Evolutionary conservation across 1,284 basidiomycete genomes (phyloP), one percentile per base, ranked within the genome.

Genomic region (Ceratobasidium sp.): DNA sequence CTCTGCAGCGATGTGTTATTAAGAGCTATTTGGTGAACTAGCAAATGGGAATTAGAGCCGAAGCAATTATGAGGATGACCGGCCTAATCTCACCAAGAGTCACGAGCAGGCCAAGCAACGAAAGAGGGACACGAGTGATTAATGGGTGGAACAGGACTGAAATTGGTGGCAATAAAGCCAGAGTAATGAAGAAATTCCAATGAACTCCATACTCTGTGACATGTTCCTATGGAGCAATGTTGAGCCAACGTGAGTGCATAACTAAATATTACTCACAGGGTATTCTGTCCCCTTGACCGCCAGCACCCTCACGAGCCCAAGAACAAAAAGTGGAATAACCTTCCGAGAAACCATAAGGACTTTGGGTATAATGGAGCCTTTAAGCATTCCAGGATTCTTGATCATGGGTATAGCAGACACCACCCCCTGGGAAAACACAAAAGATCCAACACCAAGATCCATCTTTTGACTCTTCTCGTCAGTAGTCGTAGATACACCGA

Each of bases 181-280:
- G 88, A 0, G 98, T 99, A 82, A 99, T 90, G 89, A 99, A 99
- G 85, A 99, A 99, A 85, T 99, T 99, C 98, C 98, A 99, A 83
- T 99, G 97, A 0, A 92, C 92, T 0, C 98, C 98, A 81, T 99
- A 99, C 86, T 99, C 97, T 0, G 96, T 93, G 60, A 95, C 92
- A 81, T 99, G 98, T 87, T 99, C 97, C 96, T 97, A 81, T 4
- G 20, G 77, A 75, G n/a, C 33, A 46, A 44, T 28, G 33, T 40
- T 5, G n/a, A 58, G 18, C 40, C 44, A 58, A 68, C 6, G 58
- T 60, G n/a, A n/a, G 61, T 73, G 26, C n/a, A n/a, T 13, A 40
- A 53, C 44, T n/a, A 49, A 60, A 68, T 12, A 46, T 26, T 49
- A 84, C 91, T 66, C 85, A 97, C 96, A 2, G 97, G 97, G 84